Base-by-base conservation (phyloP, 2,329 filamentous ascomycete species). In the Monosporascus sp. region DNA sequence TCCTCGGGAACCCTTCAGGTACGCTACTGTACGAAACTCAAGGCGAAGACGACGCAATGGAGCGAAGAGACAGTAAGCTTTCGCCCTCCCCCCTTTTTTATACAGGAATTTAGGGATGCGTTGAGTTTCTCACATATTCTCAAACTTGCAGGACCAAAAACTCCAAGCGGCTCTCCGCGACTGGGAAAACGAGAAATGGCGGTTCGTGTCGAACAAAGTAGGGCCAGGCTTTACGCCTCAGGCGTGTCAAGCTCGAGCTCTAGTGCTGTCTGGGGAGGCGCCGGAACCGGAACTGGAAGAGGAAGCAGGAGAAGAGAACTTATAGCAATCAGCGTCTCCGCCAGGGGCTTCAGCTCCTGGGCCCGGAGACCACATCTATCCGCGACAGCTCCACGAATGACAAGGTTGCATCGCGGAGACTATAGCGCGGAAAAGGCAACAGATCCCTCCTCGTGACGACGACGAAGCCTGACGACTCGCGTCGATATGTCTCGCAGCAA, bases 11-110 rank as follows among this genome's bases (percentile, higher is more conserved):
- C 92, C 31, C 74, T 97, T 56, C 92, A 97, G 71, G 92, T 97
- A 51, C 86, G 92, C 37, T 97, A 97, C 70, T 97, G 92, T 69
- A 96, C 91, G 44, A 96, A 96, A 73, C 77, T 96, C 50, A 96
- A 96, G 74, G 91, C 90, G 15, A 96, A 96, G 76, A 92, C 89
- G 39, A 95, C 89, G 14, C 84, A 90, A 65, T 97, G 92, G 92
- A 95, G 88, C 49, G 90, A 95, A 60, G 91, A 96, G 67, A 94
- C 89, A 77, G 92, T 96, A 78, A 74, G 86, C 70, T 55, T 24
- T n/a, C 38, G 43, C 18, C 47, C 20, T 38, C 53, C 51, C 50
- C 18, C n/a, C 48, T 37, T 38, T 47, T 48, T 46, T 24, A 51
- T 49, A 15, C n/a, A 36, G 44, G 24, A 52, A 18, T 6, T 25